These are phyloP conservation scores for Pseudovirgaria hyperparasitica DNA, from an alignment of 2,329 filamentous ascomycete genomes.

Conservation along the genomic window DNA sequence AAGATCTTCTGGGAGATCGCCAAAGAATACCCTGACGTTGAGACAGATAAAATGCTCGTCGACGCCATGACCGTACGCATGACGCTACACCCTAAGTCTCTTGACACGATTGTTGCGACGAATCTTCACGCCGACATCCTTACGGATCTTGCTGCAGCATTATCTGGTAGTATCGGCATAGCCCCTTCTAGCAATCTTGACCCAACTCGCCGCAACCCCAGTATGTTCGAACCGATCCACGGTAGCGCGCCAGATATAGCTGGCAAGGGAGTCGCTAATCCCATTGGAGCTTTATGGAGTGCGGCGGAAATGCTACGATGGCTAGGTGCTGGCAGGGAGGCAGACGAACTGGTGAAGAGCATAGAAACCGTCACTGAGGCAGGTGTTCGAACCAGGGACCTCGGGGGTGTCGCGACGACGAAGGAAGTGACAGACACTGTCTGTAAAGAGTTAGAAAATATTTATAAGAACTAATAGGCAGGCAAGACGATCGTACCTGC, in stretches of 20 bases:
- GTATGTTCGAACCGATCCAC: constrained; percentile 52
- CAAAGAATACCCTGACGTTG: constrained; percentile 32
- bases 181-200: constrained; percentile 56
- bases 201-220: constrained; percentile 44
- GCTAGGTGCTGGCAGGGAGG: constrained; percentile 46
- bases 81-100: constrained; percentile 30
- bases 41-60: constrained; percentile 37
- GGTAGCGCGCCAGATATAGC: constrained; percentile 53
- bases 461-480: constrained; percentile 16
- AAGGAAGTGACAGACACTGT: constrained; percentile 47
- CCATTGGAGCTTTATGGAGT: constrained; percentile 56
- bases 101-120: constrained; percentile 37
- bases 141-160: constrained; percentile 52
- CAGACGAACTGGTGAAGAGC: constrained; percentile 43
- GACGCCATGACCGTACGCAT: constrained; percentile 38
- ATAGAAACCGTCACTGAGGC: constrained; percentile 48
- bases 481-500: constrained; percentile 1
- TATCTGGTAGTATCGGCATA: constrained; percentile 56
- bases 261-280: constrained; percentile 50
- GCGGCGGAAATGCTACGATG: constrained; percentile 55
- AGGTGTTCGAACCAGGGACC: constrained; percentile 44
- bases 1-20: constrained; percentile 33
- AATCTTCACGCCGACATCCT: constrained; percentile 48
- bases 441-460: constrained; percentile 36
- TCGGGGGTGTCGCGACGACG: constrained; percentile 45